phyloP scores from a whole-genome alignment of 1,139 yeast genomes.

The Yamadazyma pseudoaaseri region DNA sequence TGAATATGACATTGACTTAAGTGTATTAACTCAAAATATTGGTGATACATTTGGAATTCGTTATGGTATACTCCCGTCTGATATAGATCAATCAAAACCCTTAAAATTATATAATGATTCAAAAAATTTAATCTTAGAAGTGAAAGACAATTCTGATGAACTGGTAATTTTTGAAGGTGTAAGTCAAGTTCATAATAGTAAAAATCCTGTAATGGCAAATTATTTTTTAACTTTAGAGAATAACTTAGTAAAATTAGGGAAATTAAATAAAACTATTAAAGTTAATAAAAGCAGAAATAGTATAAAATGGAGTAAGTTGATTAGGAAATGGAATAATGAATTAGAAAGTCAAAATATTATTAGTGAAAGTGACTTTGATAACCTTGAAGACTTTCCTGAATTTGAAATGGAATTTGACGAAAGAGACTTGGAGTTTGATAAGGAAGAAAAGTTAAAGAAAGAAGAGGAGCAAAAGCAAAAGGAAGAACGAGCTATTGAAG shows the following conservation, averaged over 20 bases:
- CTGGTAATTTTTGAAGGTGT: constrained; percentile 42
- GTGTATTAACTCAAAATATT: constrained; percentile 20
- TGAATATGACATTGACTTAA: constrained; percentile 44
- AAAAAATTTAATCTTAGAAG: constrained; percentile 33
- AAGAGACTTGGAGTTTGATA: constrained; percentile 17
- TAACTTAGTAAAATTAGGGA: constrained; percentile 18
- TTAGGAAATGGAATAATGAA: constrained; percentile 12
- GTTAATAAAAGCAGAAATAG: constrained; percentile 39
- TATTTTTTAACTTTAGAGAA: constrained; percentile 28
- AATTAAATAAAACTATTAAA: constrained; percentile 32
- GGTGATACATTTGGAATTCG: constrained; percentile 32
- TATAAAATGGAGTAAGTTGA: constrained; percentile 17
- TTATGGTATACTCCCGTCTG: constrained; percentile 44
- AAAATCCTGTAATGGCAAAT: constrained; percentile 23
- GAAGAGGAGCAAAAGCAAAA: constrained; percentile 1
- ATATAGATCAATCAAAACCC: constrained; percentile 39
- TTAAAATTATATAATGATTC: constrained; percentile 36
- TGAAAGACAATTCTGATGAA: constrained; percentile 21
- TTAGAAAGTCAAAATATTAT: constrained; percentile 21
- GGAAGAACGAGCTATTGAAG: neutral
- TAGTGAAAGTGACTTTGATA: constrained; percentile 40
- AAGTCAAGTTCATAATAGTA: constrained; percentile 27
- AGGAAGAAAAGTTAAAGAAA: neutral
- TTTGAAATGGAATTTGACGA: constrained; percentile 19
- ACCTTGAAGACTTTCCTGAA: constrained; percentile 19